Percentiles rank a stretch among this genome's conserved stretches.
Evolutionary conservation across 2,329 filamentous ascomycete genomes (phyloP).

Genomic region (Lojkania enalia): DNA sequence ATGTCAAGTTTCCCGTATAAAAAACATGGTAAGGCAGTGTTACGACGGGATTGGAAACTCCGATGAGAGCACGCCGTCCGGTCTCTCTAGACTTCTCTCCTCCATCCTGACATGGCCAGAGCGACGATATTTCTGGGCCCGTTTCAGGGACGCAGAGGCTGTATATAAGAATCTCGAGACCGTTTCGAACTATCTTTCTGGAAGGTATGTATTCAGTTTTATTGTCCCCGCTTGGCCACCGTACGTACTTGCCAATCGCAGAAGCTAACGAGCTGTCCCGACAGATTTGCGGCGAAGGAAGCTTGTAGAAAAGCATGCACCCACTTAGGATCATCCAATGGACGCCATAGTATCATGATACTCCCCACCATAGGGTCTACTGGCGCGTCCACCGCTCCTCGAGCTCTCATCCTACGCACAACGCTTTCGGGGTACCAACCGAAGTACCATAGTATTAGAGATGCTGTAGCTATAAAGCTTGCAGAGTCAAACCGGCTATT

Average conservation of each 20-base stretch:
- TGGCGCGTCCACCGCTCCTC: constrained; percentile 23
- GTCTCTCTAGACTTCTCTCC: constrained; percentile 24
- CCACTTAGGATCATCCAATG: constrained; percentile 27
- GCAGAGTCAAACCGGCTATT: too few species aligned
- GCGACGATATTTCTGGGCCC: constrained; percentile 33
- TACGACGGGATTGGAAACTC: too few species aligned
- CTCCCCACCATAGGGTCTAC: constrained; percentile 23
- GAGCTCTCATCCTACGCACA: constrained; percentile 31
- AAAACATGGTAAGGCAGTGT: constrained; percentile 55
- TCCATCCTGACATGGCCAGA: constrained; percentile 38
- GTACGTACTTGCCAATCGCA: not conserved
- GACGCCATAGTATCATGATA: constrained; percentile 47
- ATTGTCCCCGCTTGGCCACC: not conserved
- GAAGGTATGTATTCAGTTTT: constrained; percentile 33
- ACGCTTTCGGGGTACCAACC: too few species aligned
- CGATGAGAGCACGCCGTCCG: constrained; percentile 1
- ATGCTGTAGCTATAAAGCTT: too few species aligned
- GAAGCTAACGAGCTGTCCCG: constrained; percentile 9
- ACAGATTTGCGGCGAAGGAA: constrained; percentile 57
- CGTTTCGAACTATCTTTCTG: constrained; percentile 38
- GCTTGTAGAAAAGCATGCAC: constrained; percentile 52
- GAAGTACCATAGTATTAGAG: too few species aligned
- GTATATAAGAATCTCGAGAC: constrained; percentile 17
- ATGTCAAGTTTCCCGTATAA: constrained; percentile 69
- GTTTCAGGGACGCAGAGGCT: constrained; percentile 24